Evolutionary conservation across 352 stramenopile species (phyloP), one percentile per base, ranked within the genome.

Genomic region (Phytopythium mirpurense): DNA sequence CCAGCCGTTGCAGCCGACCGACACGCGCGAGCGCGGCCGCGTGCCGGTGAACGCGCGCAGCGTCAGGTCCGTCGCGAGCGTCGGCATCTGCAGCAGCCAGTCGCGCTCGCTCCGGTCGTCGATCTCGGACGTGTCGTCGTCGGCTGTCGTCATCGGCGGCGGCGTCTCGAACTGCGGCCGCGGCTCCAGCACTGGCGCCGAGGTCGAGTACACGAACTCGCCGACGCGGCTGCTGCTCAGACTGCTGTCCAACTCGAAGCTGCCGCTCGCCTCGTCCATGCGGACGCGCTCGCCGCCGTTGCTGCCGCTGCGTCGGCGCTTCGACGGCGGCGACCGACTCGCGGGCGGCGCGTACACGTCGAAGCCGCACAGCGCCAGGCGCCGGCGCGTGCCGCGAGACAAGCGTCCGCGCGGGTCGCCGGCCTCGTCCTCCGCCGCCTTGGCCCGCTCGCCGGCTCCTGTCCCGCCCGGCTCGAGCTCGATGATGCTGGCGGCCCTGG

Each of bases 1-100:
- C 56, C 56, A 68, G 34, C 64, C 64, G 21, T 72, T 72, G 54
- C 64, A 72, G 2, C 64, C 64, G 21, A 72, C 64, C 19, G 64
- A 72, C 6, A 72, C 54, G 15, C 60, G 56, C 27, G 64, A 66
- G 11, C 64, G 60, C 45, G 35, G 50, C 48, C 64, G 42, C 9
- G 60, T 63, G 34, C 23, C 48, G 11, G 59, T 54, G 5, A 66
- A 61, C 1, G 32, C 36, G 15, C 16, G 19, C 15, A 51, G 35
- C 8, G 32, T 9, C 8, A 66, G 59, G 16, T 68, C 64, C 38
- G 61, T 57, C 56, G 62, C 50, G 29, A 63, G 61, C 6, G 53
- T 37, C 0, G 60, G 67, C 36, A 55, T 31, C 3, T 58, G 60
- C 3, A 51, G 51, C 10, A 29, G 11, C 46, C 46, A 42, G 19